phyloP scores from a whole-genome alignment of 75 land plant species.

The Cupressus sempervirens region DNA sequence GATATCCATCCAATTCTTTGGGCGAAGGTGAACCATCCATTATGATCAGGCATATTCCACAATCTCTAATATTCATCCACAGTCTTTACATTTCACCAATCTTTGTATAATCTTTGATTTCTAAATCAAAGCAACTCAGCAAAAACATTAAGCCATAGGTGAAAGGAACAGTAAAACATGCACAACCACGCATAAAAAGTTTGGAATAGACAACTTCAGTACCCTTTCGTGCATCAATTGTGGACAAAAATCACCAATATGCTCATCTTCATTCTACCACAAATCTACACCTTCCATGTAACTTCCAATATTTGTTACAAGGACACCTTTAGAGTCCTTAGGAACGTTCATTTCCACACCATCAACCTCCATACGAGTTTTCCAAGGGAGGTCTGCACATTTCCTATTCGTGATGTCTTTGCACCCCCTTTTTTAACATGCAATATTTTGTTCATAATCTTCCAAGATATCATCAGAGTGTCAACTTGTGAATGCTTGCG shows the following conservation, averaged over 20 bases:
- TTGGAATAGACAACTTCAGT: constrained; percentile 77
- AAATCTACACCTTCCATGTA: constrained; percentile 94
- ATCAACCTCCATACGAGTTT: constrained; percentile 77
- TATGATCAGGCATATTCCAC: constrained; percentile 99
- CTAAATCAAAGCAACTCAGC: constrained; percentile 83
- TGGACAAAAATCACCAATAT: constrained; percentile 60
- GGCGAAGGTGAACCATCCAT: constrained; percentile 22
- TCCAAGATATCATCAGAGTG: too few species aligned
- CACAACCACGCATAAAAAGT: constrained; percentile 94
- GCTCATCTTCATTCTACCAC: constrained; percentile 88
- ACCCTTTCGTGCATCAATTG: constrained; percentile 84
- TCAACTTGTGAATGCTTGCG: too few species aligned
- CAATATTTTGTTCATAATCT: constrained; percentile 86
- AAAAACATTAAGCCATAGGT: constrained; percentile 85
- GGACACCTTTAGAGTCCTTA: constrained; percentile 80
- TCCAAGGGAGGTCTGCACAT: constrained; percentile 82
- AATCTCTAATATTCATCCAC: constrained; percentile 97
- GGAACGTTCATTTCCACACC: constrained; percentile 77
- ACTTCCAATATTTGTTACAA: constrained; percentile 79
- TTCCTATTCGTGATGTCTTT: constrained; percentile 82
- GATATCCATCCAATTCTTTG: constrained; percentile 8
- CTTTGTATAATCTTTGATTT: constrained; percentile 81
- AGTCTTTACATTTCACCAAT: constrained; percentile 98
- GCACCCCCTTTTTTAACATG: constrained; percentile 98
- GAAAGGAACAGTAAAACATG: constrained; percentile 95